Base-by-base conservation (phyloP, 768 basidiomycete genomes). In the Trametes gibbosa region DNA sequence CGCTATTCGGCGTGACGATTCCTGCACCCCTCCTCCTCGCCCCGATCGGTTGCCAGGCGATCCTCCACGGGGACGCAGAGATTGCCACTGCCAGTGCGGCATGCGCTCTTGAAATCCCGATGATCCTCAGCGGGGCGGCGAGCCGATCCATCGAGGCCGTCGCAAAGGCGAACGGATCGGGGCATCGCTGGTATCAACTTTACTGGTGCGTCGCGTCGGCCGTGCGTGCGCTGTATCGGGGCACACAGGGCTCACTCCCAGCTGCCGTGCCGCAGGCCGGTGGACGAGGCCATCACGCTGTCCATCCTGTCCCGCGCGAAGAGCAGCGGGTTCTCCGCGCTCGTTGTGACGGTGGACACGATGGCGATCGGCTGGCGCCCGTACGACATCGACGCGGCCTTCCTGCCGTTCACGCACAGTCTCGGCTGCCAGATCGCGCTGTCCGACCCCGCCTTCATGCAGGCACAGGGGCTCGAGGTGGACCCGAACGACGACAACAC, bases 371-470 rank as follows among this genome's bases (percentile, higher is more conserved):
- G 88, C 23, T 92, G 87, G 87, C 83, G 89, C 2, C 88, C 88
- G 3, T 84, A 87, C 69, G 90, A 92, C 66, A 74, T 92, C 53
- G 78, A 82, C 49, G 78, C 71, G 3, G 75, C 82, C 0, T 92
- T 83, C 68, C 76, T 89, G 14, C 89, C 90, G 6, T 88, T 90
- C 67, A 63, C 65, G 0, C 84, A 86, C 56, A 87, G 88, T 7
- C 71, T 85, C 19, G 89, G 89, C 7, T 72, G 76, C 40, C 86
- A 90, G 66, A 78, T 89, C 24, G 88, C 86, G 50, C 76, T 75
- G 7, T 85, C 87, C 0, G 90, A 93, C 67, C 91, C 91, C 0
- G 87, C 81, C 13, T 92, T 91, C 73, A 91, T 91, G 90, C 74
- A 73, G 1, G 76, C 77, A 32, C 75, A 77, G 60, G 77, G 76